Base-by-base conservation (phyloP, 352 stramenopile genomes). In the Phytophthora quininea region DNA sequence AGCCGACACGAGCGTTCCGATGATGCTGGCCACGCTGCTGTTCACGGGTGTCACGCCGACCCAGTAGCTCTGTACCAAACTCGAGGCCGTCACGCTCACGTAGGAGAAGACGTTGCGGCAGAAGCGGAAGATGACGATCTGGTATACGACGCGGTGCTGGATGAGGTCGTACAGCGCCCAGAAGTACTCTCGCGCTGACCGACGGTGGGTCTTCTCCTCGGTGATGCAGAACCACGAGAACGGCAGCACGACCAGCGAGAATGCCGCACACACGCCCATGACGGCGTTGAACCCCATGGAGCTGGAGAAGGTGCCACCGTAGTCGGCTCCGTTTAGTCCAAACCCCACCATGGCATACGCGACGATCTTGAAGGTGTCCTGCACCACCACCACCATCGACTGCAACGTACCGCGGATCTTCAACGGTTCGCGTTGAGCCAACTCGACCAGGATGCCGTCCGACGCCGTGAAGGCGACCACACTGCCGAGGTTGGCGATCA, bases 401-500 rank as follows among this genome's bases (percentile, higher is more conserved):
- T 83, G 71, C 51, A 72, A 38, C 1, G 59, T 56, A 11, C 79
- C 79, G 0, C 76, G 71, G 5, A 59, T 46, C 15, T 64, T 68
- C 8, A 70, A 55, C 4, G 67, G 54, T 47, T 88, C 76, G 9
- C 51, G 61, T 30, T 84, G 76, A n/a, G 75, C 64, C 3, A 82
- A 37, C 14, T 80, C 69, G 9, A 88, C 77, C 9, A 80, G 64
- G 40, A 82, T 62, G 0, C 80, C 82, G 62, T 92, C 81, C 14
- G 71, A 74, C 32, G 77, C 79, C 1, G 83, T 79, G 67, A 87
- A 83, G 5, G 80, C 73, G 53, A 89, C 76, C 29, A 91, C 79
- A 31, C 82, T 90, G 30, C 82, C 81, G 11, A 88, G 50, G 37
- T 85, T 87, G 8, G 85, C 83, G 32, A 89, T 51, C 11, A 89